phyloP scores from a whole-genome alignment of 1,284 basidiomycete species.

The Mycena sp. region DNA sequence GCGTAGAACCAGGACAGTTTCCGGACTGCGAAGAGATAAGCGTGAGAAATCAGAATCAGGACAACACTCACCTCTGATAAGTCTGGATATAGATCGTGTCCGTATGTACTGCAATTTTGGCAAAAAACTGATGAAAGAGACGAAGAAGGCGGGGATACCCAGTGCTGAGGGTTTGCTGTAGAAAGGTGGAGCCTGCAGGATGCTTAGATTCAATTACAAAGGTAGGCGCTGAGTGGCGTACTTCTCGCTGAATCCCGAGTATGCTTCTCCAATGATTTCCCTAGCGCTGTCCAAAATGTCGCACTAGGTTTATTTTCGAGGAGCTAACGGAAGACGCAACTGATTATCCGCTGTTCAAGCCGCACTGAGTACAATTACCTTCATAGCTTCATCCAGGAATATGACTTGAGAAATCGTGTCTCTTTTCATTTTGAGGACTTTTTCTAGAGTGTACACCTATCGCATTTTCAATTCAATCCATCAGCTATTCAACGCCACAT shows the following conservation, averaged over 20 bases:
- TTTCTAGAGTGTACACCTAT: conserved; percentile 94
- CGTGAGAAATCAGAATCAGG: not conserved
- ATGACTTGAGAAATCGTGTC: conserved; percentile 80
- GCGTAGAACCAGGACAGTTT: conserved; percentile 88
- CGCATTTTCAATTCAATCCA: conserved; percentile 10
- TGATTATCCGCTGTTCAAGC: not conserved
- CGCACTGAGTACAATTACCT: conserved; percentile 54
- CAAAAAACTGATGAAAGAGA: conserved; percentile 95
- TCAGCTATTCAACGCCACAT: not conserved
- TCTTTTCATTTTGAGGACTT: conserved; percentile 89
- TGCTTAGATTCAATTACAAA: not conserved
- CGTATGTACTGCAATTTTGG: conserved; percentile 93
- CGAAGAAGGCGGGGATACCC: conserved; percentile 89
- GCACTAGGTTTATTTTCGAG: conserved; percentile 92
- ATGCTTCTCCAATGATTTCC: conserved; percentile 82
- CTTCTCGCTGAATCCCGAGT: conserved; percentile 81
- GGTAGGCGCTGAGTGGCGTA: conserved; percentile 44
- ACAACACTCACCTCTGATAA: conserved; percentile 75
- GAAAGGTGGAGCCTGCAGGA: conserved; percentile 75
- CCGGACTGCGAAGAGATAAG: conserved; percentile 65
- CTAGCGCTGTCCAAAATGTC: conserved; percentile 90
- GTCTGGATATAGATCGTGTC: conserved; percentile 88
- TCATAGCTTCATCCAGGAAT: conserved; percentile 93
- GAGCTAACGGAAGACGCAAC: conserved; percentile 50
- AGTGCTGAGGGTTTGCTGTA: conserved; percentile 86